Evolutionary conservation across 257 asterid species (phyloP).

Genomic region (Paulownia fortunei): DNA sequence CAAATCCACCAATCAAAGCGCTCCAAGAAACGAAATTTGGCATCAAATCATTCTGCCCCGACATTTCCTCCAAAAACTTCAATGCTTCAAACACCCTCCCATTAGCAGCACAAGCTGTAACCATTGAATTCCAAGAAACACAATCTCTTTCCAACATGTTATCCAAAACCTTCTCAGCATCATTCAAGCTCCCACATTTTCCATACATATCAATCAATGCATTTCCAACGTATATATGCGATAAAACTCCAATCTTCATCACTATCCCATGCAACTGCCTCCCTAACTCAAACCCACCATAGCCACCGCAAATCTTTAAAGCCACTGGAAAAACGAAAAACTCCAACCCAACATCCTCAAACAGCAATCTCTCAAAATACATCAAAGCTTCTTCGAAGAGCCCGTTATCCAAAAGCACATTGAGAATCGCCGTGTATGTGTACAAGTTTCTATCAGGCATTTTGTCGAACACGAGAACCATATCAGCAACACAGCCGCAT

Average conservation of each 20-base stretch:
- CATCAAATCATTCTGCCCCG: constrained; percentile 37
- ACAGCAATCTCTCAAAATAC: constrained; percentile 45
- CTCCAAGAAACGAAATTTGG: constrained; percentile 78
- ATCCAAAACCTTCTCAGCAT: constrained; percentile 57
- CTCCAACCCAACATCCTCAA: constrained; percentile 66
- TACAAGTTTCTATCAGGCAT: constrained; percentile 67
- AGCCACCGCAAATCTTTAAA: constrained; percentile 67
- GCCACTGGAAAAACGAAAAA: constrained; percentile 71
- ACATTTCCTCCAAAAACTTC: constrained; percentile 55
- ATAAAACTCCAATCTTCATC: constrained; percentile 51
- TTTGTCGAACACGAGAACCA: constrained; percentile 54
- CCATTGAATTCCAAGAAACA: constrained; percentile 79
- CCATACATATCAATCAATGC: constrained; percentile 85
- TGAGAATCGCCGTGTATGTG: constrained; percentile 57
- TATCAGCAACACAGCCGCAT: constrained; percentile 45
- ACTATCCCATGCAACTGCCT: constrained; percentile 68
- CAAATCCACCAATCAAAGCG: constrained; percentile 71
- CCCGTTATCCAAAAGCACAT: constrained; percentile 50
- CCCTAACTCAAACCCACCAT: constrained; percentile 72
- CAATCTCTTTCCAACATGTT: constrained; percentile 53
- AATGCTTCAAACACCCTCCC: constrained; percentile 61
- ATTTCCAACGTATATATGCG: constrained; percentile 70
- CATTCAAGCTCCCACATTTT: constrained; percentile 59
- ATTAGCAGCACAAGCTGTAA: constrained; percentile 67
- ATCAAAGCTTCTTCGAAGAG: constrained; percentile 49